Conservation (phyloP, 495 filamentous ascomycete genomes). For the Lophium mytilinum region DNA sequence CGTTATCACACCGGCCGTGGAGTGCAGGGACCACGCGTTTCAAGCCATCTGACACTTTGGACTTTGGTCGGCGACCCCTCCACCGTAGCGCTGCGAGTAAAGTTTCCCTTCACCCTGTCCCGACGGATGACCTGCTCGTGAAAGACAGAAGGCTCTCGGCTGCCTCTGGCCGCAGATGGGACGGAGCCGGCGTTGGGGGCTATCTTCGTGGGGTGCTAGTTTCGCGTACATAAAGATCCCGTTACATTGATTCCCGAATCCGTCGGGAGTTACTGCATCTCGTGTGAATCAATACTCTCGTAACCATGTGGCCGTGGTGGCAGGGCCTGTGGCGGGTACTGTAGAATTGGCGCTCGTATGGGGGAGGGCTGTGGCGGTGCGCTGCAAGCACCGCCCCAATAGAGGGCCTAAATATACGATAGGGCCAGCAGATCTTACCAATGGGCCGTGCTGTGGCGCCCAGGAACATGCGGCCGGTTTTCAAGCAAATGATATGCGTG, state of each 20-base stretch:
- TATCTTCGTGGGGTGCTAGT: not conserved
- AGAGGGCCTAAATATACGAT: constrained; percentile 13
- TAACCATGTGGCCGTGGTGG: not conserved
- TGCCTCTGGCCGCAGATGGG: not conserved
- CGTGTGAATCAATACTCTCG: constrained; percentile 10
- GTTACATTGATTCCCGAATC: not conserved
- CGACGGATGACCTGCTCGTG: not conserved
- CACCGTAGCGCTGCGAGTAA: not conserved
- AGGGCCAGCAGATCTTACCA: constrained; percentile 2
- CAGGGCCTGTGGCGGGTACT: not conserved
- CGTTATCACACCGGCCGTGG: not conserved
- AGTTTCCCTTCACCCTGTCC: not conserved
- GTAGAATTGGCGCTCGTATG: not conserved
- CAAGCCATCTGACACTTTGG: not conserved
- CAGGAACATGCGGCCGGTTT: constrained; percentile 2
- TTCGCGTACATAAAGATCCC: not conserved
- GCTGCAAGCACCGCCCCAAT: constrained; percentile 16
- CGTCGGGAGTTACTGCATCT: constrained; percentile 4
- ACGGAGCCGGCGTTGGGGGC: not conserved
- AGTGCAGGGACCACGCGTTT: not conserved
- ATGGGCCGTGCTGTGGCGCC: not conserved
- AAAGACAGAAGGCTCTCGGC: not conserved
- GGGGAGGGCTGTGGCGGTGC: constrained; percentile 7
- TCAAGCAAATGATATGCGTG: constrained; percentile 4
- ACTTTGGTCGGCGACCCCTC: not conserved